These are phyloP conservation scores for Fonsecaea multimorphosa DNA, from an alignment of 2,329 filamentous ascomycete species.

Conservation along the genomic window DNA sequence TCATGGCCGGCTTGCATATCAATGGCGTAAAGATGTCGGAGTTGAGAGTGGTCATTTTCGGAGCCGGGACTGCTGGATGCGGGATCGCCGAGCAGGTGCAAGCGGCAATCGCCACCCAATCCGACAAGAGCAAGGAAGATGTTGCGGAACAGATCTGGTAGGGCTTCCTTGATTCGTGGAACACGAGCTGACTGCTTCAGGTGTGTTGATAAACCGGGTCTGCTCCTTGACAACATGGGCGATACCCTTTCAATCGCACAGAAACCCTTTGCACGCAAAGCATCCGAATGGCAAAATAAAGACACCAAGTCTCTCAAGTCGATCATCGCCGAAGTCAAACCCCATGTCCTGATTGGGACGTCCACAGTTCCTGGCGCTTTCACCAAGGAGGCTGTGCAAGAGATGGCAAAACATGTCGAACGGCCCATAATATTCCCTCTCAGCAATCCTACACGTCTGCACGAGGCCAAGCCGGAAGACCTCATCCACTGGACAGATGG, in stretches of 20 bases:
- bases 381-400: slow-evolving; percentile 72
- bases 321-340: slow-evolving; percentile 73
- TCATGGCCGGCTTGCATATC: slow-evolving; percentile 76
- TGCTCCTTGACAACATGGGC: slow-evolving; percentile 69
- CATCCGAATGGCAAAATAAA: slow-evolving; percentile 49
- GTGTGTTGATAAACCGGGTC: slow-evolving; percentile 81
- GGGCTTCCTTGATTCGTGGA: background rate
- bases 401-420: slow-evolving; percentile 75
- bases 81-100: slow-evolving; percentile 86
- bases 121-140: slow-evolving; percentile 71
- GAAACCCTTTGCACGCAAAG: slow-evolving; percentile 67
- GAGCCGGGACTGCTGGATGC: slow-evolving; percentile 79
- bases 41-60: slow-evolving; percentile 75
- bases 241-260: slow-evolving; percentile 71
- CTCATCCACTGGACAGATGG: slow-evolving; percentile 79
- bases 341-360: slow-evolving; percentile 82
- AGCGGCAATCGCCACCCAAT: slow-evolving; percentile 76
- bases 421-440: slow-evolving; percentile 81
- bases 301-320: slow-evolving; percentile 65
- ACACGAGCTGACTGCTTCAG: slow-evolving; percentile 41
- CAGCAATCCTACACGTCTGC: slow-evolving; percentile 82
- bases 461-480: slow-evolving; percentile 80
- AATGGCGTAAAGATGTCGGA: slow-evolving; percentile 70
- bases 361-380: slow-evolving; percentile 79
- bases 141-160: slow-evolving; percentile 74